Evolutionary conservation across 2,329 filamentous ascomycete genomes (phyloP).

Genomic region (Aaosphaeria pasadenensis): DNA sequence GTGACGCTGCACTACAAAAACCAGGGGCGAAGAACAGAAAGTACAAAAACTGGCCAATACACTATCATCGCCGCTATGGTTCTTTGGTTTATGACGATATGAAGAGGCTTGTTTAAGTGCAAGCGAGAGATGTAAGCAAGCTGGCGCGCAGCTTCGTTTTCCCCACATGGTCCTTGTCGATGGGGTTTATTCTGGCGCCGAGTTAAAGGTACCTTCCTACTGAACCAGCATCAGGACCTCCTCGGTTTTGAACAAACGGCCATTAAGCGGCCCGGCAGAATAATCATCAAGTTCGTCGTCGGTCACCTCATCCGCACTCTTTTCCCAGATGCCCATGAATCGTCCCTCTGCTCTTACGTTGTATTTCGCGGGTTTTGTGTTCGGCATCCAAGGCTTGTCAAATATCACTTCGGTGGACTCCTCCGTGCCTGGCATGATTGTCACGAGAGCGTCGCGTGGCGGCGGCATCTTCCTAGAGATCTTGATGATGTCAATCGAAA

Average conservation of each 20-base stretch:
- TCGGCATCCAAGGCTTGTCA: constrained; percentile 36
- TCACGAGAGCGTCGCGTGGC: constrained; percentile 30
- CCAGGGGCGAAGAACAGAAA: no score
- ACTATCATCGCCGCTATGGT: no score
- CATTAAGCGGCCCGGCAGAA: constrained; percentile 19
- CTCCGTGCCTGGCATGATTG: constrained; percentile 32
- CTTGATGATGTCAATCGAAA: constrained; percentile 29
- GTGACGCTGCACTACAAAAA: no score
- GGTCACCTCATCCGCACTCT: constrained; percentile 15
- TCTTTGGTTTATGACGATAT: no score
- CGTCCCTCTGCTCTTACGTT: constrained; percentile 32
- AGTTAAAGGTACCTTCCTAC: constrained; percentile 2
- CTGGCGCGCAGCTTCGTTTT: no score
- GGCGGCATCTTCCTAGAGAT: constrained; percentile 39
- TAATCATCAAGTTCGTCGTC: constrained; percentile 26
- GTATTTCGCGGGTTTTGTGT: constrained; percentile 33
- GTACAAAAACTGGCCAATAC: no score
- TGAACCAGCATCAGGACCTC: constrained; percentile 19
- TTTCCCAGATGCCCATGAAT: constrained; percentile 37
- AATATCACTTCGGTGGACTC: constrained; percentile 35
- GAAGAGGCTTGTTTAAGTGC: no score
- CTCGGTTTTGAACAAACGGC: constrained; percentile 21
- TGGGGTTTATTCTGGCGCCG: no score
- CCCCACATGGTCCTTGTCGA: no score
- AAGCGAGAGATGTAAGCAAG: no score